These are phyloP conservation scores for Amylostereum areolatum DNA, from an alignment of 1,284 basidiomycete species.

Conservation along the genomic window DNA sequence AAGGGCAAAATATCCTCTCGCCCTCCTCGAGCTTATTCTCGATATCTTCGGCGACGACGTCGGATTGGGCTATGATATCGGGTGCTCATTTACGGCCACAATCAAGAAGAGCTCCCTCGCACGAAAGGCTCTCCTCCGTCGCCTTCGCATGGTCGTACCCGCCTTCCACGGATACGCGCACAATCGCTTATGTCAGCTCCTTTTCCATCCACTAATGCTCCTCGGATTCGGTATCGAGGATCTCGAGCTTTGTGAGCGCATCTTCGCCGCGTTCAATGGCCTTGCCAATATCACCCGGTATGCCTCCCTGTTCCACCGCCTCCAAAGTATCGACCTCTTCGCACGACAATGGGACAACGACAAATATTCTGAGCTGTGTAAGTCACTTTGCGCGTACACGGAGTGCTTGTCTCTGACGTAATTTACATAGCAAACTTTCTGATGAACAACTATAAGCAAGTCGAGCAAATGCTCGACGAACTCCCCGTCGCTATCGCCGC, in stretches of 20 bases:
- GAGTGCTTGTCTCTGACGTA: not conserved
- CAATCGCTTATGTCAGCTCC: constrained; percentile 25
- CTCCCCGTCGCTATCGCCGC: constrained; percentile 6
- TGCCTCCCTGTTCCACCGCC: constrained; percentile 21
- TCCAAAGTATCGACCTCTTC: constrained; percentile 16
- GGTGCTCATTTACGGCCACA: constrained; percentile 25
- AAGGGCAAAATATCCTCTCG: constrained; percentile 31
- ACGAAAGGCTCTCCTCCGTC: not conserved
- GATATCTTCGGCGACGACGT: constrained; percentile 13
- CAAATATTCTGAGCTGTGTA: constrained; percentile 2
- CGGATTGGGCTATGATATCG: constrained; percentile 27
- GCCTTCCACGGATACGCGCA: constrained; percentile 31
- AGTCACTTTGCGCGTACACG: not conserved
- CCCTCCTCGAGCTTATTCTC: constrained; percentile 19
- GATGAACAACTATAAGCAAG: constrained; percentile 20
- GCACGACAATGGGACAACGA: not conserved
- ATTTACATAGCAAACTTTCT: constrained; percentile 16
- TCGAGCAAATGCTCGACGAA: constrained; percentile 13
- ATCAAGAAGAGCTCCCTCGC: constrained; percentile 18
- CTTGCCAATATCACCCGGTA: constrained; percentile 18
- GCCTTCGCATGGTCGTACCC: constrained; percentile 13
- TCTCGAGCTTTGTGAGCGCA: constrained; percentile 24
- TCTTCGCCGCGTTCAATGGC: constrained; percentile 25
- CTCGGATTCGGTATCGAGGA: constrained; percentile 28
- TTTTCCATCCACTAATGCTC: constrained; percentile 23